Base-by-base conservation (phyloP, 2,329 filamentous ascomycete species). In the Sphaerostilbella broomeana region DNA sequence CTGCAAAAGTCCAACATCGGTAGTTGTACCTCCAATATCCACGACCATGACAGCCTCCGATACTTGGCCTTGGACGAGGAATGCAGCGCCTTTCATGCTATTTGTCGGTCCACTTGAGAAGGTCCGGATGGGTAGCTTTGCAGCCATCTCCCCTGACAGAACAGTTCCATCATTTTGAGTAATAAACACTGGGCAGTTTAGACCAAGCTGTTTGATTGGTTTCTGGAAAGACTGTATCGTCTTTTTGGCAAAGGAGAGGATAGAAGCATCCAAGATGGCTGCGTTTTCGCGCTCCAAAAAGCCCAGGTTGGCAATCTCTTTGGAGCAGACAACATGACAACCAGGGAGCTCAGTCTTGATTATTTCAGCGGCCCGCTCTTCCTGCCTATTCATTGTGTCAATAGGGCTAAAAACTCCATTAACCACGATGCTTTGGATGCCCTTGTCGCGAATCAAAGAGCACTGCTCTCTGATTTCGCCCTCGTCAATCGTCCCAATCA, bases 11-110 rank as follows among this genome's bases (percentile, higher is more conserved):
- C 79, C 77, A 9, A 81, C 74, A 47, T 83, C 79, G 0, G 77
- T 74, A 0, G 79, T 83, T 0, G 79, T 84, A 3, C 79, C 79
- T 1, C 79, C 79, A 38, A 84, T 74, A 49, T 84, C 79, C 2
- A 82, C 72, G 0, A 83, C 78, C 62, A 82, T 74, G 48, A 69
- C 59, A 1, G 62, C 57, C 39, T 68, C 59, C 3, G 57, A 53
- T 15, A 52, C 38, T n/a, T 59, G 45, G 4, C 53, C 53, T 26
- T 65, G 60, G 1, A 65, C 61, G 9, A 84, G 58, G 40, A 79
- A 81, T 0, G 77, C 79, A 2, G 77, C 77, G 1, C 77, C 77
- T 37, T 72, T 69, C 64, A 79, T 76, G 40, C 72, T 77, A 51
- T 82, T 82, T 0, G 78, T 81, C 3, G 77, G 74, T 0, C 78